Evolutionary conservation across 768 basidiomycete genomes (phyloP), one percentile per base, ranked within the genome.

Genomic region (Mycena rebaudengoi): DNA sequence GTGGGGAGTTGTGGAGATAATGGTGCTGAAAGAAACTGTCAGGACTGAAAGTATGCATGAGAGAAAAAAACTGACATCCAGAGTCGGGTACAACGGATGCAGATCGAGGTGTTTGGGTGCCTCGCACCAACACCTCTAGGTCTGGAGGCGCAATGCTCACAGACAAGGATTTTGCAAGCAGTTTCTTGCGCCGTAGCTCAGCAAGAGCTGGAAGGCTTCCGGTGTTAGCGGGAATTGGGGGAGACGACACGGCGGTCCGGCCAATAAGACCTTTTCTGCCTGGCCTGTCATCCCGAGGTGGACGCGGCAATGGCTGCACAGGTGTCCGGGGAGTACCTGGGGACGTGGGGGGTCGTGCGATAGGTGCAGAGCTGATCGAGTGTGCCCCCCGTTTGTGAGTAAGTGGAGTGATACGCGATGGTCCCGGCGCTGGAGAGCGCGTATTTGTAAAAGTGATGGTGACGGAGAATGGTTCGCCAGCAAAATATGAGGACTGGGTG

Each of bases 371-470:
- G 71, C 91, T 93, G 70, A 95, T 88, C 0, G 92, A 94, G 73
- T 95, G 93, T 0, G 87, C 88, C 11, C 86, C 86, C 8, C 92
- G 87, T 72, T 84, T 90, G 72, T 95, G 91, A 0, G 82, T 69
- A 64, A 74, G 73, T n/a, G 12, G 78, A 69, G 35, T 67, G 69
- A 4, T 74, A 54, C 67, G 72, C 20, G 76, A 74, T 43, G 77
- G 79, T 13, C 76, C 78, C 26, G 76, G 70, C 23, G 81, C 80
- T 5, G 87, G 82, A 0, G 88, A 82, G 26, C 87, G 87, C 5
- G 88, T 90, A 74, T 97, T 98, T 50, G 91, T 90, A 76, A 98
- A 95, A 0, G 92, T 91, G 67, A 98, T 88, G 4, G 88, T 91
- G 13, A 93, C 94, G 3, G 88, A 82, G 76, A 97, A 94, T 0